Conservation (phyloP, 805 yeast genomes). For the Blastobotrys chiropterorum region DNA sequence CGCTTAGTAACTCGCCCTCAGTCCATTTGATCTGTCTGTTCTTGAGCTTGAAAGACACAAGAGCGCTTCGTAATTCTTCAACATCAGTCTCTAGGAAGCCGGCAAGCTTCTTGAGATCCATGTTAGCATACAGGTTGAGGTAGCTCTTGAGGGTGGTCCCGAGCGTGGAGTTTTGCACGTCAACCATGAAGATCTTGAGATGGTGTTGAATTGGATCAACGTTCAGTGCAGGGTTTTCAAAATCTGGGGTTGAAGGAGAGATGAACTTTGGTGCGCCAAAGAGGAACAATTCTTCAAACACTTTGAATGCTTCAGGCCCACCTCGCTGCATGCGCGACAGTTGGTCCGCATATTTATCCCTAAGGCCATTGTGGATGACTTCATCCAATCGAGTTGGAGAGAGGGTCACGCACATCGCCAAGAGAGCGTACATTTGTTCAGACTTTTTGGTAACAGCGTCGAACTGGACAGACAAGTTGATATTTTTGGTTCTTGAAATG, state of each 20-base stretch:
- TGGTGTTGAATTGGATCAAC: constrained; percentile 40
- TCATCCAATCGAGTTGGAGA: constrained; percentile 45
- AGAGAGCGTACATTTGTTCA: constrained; percentile 46
- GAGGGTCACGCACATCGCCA: constrained; percentile 41
- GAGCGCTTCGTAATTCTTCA: constrained; percentile 33
- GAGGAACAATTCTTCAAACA: constrained; percentile 41
- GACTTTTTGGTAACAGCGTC: constrained; percentile 42
- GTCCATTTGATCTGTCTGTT: constrained; percentile 41
- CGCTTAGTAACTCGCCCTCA: constrained; percentile 37
- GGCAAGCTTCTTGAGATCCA: constrained; percentile 40
- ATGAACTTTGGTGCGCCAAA: constrained; percentile 47
- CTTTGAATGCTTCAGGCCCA: constrained; percentile 36
- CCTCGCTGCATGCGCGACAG: constrained; percentile 37
- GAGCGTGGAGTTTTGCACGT: constrained; percentile 34
- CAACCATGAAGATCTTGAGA: constrained; percentile 38
- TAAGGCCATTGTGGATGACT: constrained; percentile 37
- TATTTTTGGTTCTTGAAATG: constrained; percentile 41
- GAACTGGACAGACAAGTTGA: constrained; percentile 39
- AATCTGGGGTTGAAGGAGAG: constrained; percentile 34
- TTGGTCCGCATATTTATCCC: constrained; percentile 44
- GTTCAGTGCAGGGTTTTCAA: constrained; percentile 26
- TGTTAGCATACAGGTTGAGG: constrained; percentile 41
- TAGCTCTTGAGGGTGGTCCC: constrained; percentile 40
- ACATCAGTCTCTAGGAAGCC: constrained; percentile 35
- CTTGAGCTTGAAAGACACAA: constrained; percentile 41